Percentiles rank a stretch among this genome's conserved stretches.
These are phyloP conservation scores for Tulasnella sp. DNA, from an alignment of 768 basidiomycete genomes.

Conservation along the genomic window DNA sequence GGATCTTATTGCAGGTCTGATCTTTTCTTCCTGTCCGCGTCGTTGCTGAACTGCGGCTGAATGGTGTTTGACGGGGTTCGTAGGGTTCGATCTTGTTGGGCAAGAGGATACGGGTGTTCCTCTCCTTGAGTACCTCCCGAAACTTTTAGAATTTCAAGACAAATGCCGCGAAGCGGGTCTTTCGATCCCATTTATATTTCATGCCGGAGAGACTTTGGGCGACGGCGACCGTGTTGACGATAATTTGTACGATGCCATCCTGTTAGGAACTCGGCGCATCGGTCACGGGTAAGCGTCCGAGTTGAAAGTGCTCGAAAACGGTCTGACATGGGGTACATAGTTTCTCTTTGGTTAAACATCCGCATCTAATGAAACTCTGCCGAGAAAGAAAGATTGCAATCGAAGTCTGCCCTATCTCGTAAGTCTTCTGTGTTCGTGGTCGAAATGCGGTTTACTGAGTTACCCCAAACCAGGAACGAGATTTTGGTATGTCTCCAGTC, in stretches of 20 bases:
- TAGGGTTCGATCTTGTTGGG: constrained; percentile 80
- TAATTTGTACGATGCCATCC: constrained; percentile 74
- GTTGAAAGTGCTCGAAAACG: not conserved
- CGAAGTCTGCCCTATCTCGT: constrained; percentile 82
- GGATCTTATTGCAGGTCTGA: constrained; percentile 60
- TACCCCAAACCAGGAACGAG: constrained; percentile 55
- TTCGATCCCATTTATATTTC: constrained; percentile 72
- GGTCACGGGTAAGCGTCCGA: constrained; percentile 61
- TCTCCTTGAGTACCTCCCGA: constrained; percentile 58
- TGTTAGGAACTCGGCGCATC: constrained; percentile 73
- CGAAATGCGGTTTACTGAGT: too few species aligned
- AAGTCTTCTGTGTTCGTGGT: constrained; percentile 37
- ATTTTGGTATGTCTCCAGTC: constrained; percentile 52
- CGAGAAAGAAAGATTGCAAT: constrained; percentile 59
- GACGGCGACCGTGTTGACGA: constrained; percentile 57
- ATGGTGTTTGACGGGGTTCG: too few species aligned
- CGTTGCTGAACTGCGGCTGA: too few species aligned
- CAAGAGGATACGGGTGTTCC: constrained; percentile 61
- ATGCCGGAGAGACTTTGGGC: constrained; percentile 76
- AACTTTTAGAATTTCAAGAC: constrained; percentile 56
- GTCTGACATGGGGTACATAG: constrained; percentile 39
- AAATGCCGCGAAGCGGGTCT: constrained; percentile 56
- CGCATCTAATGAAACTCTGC: constrained; percentile 65
- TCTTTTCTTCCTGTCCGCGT: not conserved
- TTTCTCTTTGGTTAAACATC: constrained; percentile 74